Evolutionary conservation across 2,329 filamentous ascomycete genomes (phyloP).

Genomic region (Penicillium decumbens): DNA sequence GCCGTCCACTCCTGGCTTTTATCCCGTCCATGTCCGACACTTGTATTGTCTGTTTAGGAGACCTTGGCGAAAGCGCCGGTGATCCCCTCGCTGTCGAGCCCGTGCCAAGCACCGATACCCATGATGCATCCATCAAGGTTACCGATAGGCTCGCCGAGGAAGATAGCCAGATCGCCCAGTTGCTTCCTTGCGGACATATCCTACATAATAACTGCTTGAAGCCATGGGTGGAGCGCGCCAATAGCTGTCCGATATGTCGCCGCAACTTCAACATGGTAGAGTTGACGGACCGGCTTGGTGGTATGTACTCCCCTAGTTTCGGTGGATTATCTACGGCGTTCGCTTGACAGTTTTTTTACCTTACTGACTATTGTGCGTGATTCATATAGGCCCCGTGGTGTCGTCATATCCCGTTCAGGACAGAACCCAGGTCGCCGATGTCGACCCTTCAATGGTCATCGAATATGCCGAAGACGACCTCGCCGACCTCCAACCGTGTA

Average conservation of each 20-base stretch:
- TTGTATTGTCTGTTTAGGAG: constrained; percentile 68
- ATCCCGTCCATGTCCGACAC: constrained; percentile 57
- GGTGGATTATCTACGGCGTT: constrained; percentile 5
- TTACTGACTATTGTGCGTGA: background rate
- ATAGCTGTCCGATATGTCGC: constrained; percentile 96
- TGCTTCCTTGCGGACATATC: constrained; percentile 78
- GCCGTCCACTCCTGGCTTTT: constrained; percentile 17
- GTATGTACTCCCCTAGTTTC: constrained; percentile 50
- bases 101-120: constrained; percentile 37
- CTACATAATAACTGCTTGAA: constrained; percentile 89
- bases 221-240: constrained; percentile 93
- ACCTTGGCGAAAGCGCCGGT: constrained; percentile 58
- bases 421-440: constrained; percentile 71
- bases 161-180: constrained; percentile 54
- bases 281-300: constrained; percentile 72
- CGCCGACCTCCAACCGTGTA: constrained; percentile 65
- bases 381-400: constrained; percentile 48
- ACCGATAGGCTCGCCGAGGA: constrained; percentile 36
- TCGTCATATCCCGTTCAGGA: constrained; percentile 55
- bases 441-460: constrained; percentile 66
- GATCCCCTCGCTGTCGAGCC: constrained; percentile 45
- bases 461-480: constrained; percentile 65
- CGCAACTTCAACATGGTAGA: constrained; percentile 86
- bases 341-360: background rate
- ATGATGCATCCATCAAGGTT: constrained; percentile 23